phyloP scores from a whole-genome alignment of 768 basidiomycete species.

The Candolleomyces aberdarensis region DNA sequence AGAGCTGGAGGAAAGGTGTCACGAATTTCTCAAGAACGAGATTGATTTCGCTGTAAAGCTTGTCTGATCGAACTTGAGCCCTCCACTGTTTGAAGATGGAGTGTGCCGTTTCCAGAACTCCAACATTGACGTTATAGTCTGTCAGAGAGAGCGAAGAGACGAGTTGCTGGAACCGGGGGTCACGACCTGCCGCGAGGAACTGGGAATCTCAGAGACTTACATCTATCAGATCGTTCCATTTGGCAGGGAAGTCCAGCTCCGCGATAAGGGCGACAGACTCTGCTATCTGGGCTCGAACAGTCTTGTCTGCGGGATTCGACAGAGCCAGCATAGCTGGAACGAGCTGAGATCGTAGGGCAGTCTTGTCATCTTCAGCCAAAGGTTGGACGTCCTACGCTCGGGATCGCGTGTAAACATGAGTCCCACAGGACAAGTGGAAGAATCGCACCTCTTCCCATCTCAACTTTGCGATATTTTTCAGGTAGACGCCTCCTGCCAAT shows the following conservation, averaged over 20 bases:
- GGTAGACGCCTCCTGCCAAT: constrained; percentile 83
- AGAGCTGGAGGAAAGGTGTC: constrained; percentile 79
- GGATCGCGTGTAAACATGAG: background rate
- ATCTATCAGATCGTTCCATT: constrained; percentile 88
- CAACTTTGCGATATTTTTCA: constrained; percentile 87
- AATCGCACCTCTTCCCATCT: constrained; percentile 82
- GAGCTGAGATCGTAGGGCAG: constrained; percentile 66
- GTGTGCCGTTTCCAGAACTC: constrained; percentile 91
- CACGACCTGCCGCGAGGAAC: background rate
- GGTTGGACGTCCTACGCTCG: constrained; percentile 64
- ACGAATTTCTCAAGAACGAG: constrained; percentile 83
- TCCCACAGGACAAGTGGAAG: background rate
- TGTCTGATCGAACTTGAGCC: constrained; percentile 82
- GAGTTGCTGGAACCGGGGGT: constrained; percentile 63
- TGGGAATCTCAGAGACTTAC: constrained; percentile 46
- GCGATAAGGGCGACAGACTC: constrained; percentile 93
- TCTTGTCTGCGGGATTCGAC: constrained; percentile 68
- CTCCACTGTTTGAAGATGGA: constrained; percentile 96
- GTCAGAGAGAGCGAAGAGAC: constrained; percentile 75
- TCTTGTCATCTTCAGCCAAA: constrained; percentile 69
- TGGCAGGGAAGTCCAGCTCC: constrained; percentile 83
- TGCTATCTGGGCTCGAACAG: constrained; percentile 80
- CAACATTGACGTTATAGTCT: constrained; percentile 83
- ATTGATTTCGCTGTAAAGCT: constrained; percentile 89
- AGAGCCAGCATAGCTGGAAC: constrained; percentile 91